Conservation (phyloP, 2,329 filamentous ascomycete genomes). For the Ophiosphaerella herpotricha region DNA sequence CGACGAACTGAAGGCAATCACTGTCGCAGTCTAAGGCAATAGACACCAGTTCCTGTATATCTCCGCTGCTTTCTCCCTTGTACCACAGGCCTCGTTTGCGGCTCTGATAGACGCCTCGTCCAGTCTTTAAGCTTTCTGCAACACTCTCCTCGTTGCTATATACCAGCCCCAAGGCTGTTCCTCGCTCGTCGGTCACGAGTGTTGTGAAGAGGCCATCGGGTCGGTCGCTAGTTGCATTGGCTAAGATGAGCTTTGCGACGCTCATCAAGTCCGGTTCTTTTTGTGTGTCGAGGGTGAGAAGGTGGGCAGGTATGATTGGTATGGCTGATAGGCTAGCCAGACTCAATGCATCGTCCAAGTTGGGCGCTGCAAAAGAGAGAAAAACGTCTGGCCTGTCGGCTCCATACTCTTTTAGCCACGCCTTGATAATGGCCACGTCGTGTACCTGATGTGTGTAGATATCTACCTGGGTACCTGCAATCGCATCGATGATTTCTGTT, state of each 20-base stretch:
- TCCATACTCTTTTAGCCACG: constrained; percentile 56
- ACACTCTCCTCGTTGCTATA: constrained; percentile 95
- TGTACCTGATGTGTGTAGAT: constrained; percentile 51
- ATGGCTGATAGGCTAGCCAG: constrained; percentile 58
- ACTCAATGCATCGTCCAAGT: constrained; percentile 46
- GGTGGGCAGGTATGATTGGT: constrained; percentile 73
- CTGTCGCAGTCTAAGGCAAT: constrained; percentile 91
- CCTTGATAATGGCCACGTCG: constrained; percentile 50
- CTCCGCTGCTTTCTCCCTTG: constrained; percentile 92
- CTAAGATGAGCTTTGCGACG: constrained; percentile 71
- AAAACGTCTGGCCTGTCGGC: constrained; percentile 56
- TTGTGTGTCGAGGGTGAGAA: constrained; percentile 68
- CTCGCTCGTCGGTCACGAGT: constrained; percentile 86
- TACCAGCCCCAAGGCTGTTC: constrained; percentile 82
- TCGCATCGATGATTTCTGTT: constrained; percentile 47
- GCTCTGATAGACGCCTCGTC: constrained; percentile 90
- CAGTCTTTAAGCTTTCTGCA: constrained; percentile 79
- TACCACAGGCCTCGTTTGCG: constrained; percentile 94
- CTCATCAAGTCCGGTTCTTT: constrained; percentile 65
- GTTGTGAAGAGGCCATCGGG: constrained; percentile 85
- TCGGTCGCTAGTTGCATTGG: constrained; percentile 79
- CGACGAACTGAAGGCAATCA: constrained; percentile 88
- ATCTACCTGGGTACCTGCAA: constrained; percentile 50
- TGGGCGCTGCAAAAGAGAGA: constrained; percentile 52
- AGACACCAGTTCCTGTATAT: constrained; percentile 85